Evolutionary conservation across 495 filamentous ascomycete genomes (phyloP).

Genomic region (Penicillium waksmanii): DNA sequence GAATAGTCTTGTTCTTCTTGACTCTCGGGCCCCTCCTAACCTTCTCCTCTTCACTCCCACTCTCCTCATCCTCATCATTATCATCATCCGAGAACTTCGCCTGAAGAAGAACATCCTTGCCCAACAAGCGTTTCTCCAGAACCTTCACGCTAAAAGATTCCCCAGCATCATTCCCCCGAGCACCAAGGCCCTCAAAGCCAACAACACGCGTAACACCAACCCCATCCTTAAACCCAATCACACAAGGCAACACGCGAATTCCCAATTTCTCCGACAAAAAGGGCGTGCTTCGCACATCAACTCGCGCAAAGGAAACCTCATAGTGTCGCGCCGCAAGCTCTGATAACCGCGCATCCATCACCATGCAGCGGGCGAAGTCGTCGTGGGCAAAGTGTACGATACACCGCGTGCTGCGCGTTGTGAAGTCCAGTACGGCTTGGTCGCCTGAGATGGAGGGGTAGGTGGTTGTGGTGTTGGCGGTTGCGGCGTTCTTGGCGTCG

Average conservation of each 20-base stretch:
- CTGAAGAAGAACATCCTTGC: slow-evolving; percentile 60
- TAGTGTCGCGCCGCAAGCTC: slow-evolving; percentile 66
- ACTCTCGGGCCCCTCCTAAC: slow-evolving; percentile 23
- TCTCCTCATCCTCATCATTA: slow-evolving; percentile 38
- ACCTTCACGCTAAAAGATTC: slow-evolving; percentile 66
- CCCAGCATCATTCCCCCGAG: slow-evolving; percentile 54
- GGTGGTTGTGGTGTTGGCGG: slow-evolving; percentile 39
- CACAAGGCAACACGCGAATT: slow-evolving; percentile 72
- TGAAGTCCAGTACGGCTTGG: slow-evolving; percentile 69
- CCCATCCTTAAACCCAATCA: slow-evolving; percentile 74
- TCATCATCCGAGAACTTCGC: slow-evolving; percentile 52
- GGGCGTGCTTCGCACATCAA: slow-evolving; percentile 73
- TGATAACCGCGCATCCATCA: slow-evolving; percentile 68
- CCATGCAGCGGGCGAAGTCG: slow-evolving; percentile 71
- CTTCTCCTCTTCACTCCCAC: slow-evolving; percentile 38
- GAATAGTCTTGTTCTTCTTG: slow-evolving; percentile 58
- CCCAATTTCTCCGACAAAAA: slow-evolving; percentile 73
- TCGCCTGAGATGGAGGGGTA: slow-evolving; percentile 68
- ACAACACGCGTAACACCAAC: slow-evolving; percentile 67
- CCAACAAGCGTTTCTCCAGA: slow-evolving; percentile 66
- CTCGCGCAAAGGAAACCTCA: slow-evolving; percentile 68
- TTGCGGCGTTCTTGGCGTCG: slow-evolving; percentile 24
- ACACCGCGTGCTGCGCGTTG: slow-evolving; percentile 63
- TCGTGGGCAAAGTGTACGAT: slow-evolving; percentile 78
- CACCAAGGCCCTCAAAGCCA: slow-evolving; percentile 73